phyloP scores from a whole-genome alignment of 2,329 filamentous ascomycete species.

The Pseudogymnoascus sp. region DNA sequence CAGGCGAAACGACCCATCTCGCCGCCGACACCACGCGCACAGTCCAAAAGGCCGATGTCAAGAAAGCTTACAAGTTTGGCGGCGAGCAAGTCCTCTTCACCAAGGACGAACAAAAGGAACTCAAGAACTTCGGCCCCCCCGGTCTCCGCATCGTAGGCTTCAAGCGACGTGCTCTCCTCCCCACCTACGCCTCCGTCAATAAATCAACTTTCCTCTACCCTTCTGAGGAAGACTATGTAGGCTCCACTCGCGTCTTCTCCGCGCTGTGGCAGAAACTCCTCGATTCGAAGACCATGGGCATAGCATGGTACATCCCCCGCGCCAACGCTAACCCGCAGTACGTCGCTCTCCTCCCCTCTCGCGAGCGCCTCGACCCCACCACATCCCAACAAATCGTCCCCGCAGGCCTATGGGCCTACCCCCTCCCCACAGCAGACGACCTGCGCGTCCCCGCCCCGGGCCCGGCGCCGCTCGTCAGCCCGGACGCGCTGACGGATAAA shows the following conservation, averaged over 20 bases:
- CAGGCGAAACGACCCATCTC: slow-evolving; percentile 63
- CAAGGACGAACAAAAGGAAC: slow-evolving; percentile 68
- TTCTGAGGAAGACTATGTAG: slow-evolving; percentile 80
- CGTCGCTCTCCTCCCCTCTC: slow-evolving; percentile 72
- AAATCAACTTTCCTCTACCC: slow-evolving; percentile 92
- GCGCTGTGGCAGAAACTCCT: slow-evolving; percentile 83
- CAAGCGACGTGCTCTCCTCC: slow-evolving; percentile 68
- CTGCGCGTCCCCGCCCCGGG: slow-evolving; percentile 65
- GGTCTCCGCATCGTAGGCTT: slow-evolving; percentile 88
- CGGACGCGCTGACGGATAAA: slow-evolving; percentile 65
- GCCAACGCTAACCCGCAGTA: slow-evolving; percentile 71
- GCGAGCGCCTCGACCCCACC: slow-evolving; percentile 54
- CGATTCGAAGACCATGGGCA: slow-evolving; percentile 67
- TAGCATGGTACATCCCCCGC: slow-evolving; percentile 85
- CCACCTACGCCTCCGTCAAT: slow-evolving; percentile 76
- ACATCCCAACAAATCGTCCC: slow-evolving; percentile 64
- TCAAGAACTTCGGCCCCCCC: slow-evolving; percentile 74
- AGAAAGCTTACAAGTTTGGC: slow-evolving; percentile 93
- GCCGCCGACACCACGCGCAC: slow-evolving; percentile 69
- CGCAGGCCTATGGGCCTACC: slow-evolving; percentile 80
- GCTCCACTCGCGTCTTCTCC: slow-evolving; percentile 86
- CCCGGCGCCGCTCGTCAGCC: slow-evolving; percentile 44
- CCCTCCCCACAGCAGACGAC: slow-evolving; percentile 84
- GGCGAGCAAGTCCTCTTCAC: slow-evolving; percentile 83
- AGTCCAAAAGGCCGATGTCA: slow-evolving; percentile 73